Evolutionary conservation across 225 moss, liverwort and hornwort species (phyloP).

Genomic region (Neckera pumila): DNA sequence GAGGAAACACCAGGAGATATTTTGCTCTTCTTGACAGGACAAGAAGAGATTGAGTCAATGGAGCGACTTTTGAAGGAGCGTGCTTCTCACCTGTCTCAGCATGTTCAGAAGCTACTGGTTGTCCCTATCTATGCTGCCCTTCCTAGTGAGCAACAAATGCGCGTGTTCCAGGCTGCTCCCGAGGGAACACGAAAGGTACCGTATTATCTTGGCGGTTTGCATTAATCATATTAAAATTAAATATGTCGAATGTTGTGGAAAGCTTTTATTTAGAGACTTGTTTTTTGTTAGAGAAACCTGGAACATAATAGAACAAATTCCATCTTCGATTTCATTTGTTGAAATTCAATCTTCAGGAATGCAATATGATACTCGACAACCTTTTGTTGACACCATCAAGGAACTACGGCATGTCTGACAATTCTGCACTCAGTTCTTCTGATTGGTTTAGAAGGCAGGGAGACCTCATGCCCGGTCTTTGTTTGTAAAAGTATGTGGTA

Average conservation of each 20-base stretch:
- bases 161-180: constrained; percentile 78
- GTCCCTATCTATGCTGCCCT: constrained; percentile 93
- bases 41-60: constrained; percentile 97
- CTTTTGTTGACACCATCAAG: background rate
- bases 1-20: constrained; percentile 88
- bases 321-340: background rate
- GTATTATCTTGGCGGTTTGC: background rate
- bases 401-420: background rate
- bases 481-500: background rate
- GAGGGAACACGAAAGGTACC: constrained; percentile 64
- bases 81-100: constrained; percentile 52
- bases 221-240: no score
- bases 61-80: constrained; percentile 88
- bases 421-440: background rate
- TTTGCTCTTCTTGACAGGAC: constrained; percentile 87
- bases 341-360: background rate
- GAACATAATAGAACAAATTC: background rate
- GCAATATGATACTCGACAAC: background rate
- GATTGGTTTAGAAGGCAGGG: background rate
- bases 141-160: constrained; percentile 98
- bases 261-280: background rate
- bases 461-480: background rate
- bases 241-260: background rate
- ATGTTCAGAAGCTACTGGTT: constrained; percentile 55
- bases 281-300: background rate